A percentile compares a stretch with the other conserved stretches of the same genome.
phyloP scores from a whole-genome alignment of 169 alveolate genomes.

The Cryptosporidium meleagridis region DNA sequence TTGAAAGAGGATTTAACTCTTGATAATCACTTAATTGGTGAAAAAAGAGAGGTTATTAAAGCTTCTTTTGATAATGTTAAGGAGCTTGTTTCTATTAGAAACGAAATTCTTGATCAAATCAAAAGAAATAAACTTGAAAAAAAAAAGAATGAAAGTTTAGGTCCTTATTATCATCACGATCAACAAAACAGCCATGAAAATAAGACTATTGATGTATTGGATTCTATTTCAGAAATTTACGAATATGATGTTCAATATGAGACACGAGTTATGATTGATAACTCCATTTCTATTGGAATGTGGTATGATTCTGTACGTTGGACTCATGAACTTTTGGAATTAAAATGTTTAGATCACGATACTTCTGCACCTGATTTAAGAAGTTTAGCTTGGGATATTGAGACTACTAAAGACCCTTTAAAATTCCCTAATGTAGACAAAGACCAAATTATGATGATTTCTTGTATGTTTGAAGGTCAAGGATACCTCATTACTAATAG shows the following conservation, averaged over 20 bases:
- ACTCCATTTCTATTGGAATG: slow-evolving; percentile 93
- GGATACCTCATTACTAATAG: slow-evolving; percentile 96
- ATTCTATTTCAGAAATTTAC: slow-evolving; percentile 89
- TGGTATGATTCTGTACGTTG: slow-evolving; percentile 92
- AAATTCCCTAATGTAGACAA: slow-evolving; percentile 97
- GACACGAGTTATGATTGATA: slow-evolving; percentile 93
- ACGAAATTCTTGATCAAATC: slow-evolving; percentile 80
- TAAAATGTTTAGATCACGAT: slow-evolving; percentile 79
- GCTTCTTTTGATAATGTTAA: slow-evolving; percentile 87
- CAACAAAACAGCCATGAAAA: slow-evolving; percentile 46
- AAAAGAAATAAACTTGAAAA: slow-evolving; percentile 78
- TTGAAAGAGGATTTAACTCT: slow-evolving; percentile 88
- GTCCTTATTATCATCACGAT: slow-evolving; percentile 70
- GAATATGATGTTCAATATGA: slow-evolving; percentile 96
- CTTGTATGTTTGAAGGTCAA: slow-evolving; percentile 96
- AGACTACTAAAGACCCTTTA: slow-evolving; percentile 96
- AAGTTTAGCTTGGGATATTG: slow-evolving; percentile 98
- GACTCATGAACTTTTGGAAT: slow-evolving; percentile 77
- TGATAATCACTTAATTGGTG: slow-evolving; percentile 89
- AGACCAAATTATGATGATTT: slow-evolving; percentile 85
- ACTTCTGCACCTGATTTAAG: slow-evolving; percentile 89
- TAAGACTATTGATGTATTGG: slow-evolving; percentile 82
- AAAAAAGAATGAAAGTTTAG: slow-evolving; percentile 75
- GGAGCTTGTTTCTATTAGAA: slow-evolving; percentile 85
- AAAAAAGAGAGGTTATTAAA: slow-evolving; percentile 86